phyloP scores from a whole-genome alignment of 192 early-diverging fungal genomes.

The Umbelopsis vinacea region DNA sequence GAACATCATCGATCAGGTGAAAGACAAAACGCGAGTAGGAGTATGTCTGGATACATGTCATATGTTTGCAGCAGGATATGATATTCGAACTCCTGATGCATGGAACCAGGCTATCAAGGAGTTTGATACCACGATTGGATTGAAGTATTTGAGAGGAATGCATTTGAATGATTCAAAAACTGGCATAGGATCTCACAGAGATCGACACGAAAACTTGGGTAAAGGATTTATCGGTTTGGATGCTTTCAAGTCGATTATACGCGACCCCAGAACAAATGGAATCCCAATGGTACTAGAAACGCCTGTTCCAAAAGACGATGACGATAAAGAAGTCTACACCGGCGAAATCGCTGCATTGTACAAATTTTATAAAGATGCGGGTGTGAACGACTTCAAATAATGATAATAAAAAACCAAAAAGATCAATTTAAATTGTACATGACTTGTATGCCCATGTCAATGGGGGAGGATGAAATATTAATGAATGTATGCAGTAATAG shows the following conservation, averaged over 20 bases:
- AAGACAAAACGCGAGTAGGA: conserved; percentile 57
- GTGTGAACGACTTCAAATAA: background rate
- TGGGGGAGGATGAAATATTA: too few relatives aligned
- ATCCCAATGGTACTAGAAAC: conserved; percentile 60
- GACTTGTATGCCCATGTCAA: too few relatives aligned
- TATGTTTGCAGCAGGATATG: conserved; percentile 61
- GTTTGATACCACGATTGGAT: conserved; percentile 48
- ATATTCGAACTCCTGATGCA: conserved; percentile 49
- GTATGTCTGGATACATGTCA: conserved; percentile 67
- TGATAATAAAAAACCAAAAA: background rate
- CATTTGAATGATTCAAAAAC: conserved; percentile 61
- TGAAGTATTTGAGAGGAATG: conserved; percentile 53
- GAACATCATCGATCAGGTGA: conserved; percentile 47
- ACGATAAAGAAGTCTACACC: conserved; percentile 29
- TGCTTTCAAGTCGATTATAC: conserved; percentile 56
- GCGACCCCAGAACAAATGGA: conserved; percentile 53
- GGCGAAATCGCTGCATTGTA: background rate
- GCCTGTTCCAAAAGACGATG: conserved; percentile 35
- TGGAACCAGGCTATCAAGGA: conserved; percentile 49
- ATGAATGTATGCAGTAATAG: background rate
- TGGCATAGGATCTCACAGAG: conserved; percentile 44
- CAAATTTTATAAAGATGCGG: background rate
- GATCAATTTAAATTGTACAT: too few relatives aligned
- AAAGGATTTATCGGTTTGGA: conserved; percentile 58
- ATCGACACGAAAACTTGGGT: conserved; percentile 60